Evolutionary conservation across 1,139 yeast species (phyloP).

Genomic region (Saccharomyces hybrid): DNA sequence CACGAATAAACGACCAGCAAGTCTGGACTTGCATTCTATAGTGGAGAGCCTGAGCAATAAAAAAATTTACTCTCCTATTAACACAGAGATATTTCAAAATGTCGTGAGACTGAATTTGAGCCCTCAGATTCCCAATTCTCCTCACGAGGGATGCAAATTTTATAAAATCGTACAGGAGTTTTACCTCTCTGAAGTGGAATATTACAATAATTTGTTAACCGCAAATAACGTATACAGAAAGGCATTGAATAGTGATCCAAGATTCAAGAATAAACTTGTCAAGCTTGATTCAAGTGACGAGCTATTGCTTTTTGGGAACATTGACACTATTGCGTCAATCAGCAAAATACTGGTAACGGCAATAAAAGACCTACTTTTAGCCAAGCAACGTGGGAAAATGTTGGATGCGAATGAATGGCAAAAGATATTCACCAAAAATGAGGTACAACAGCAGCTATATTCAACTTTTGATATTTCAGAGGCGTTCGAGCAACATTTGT

Average conservation of each 20-base stretch:
- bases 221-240: conserved; percentile 27
- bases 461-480: conserved; percentile 26
- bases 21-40: conserved; percentile 11
- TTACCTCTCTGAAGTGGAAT: conserved; percentile 24
- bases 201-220: conserved; percentile 19
- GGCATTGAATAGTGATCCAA: conserved; percentile 21
- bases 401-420: conserved; percentile 13
- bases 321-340: conserved; percentile 32
- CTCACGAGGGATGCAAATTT: conserved; percentile 11
- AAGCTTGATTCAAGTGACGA: conserved; percentile 25
- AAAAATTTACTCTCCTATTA: conserved; percentile 29
- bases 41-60: conserved; percentile 12
- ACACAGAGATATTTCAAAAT: conserved; percentile 13
- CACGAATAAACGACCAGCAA: conserved; percentile 16
- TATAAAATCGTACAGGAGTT: conserved; percentile 22
- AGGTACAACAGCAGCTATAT: conserved; percentile 4
- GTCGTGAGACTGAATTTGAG: conserved; percentile 6
- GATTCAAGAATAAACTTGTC: conserved; percentile 22
- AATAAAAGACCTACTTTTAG: conserved; percentile 10
- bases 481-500: conserved; percentile 23
- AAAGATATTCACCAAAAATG: conserved; percentile 6
- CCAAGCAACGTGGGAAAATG: conserved; percentile 2
- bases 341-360: conserved; percentile 26
- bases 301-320: conserved; percentile 32
- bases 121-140: background rate